Evolutionary conservation across 176 grass and related monocot genomes (phyloP).

Genomic region (Hordeum vulgare): DNA sequence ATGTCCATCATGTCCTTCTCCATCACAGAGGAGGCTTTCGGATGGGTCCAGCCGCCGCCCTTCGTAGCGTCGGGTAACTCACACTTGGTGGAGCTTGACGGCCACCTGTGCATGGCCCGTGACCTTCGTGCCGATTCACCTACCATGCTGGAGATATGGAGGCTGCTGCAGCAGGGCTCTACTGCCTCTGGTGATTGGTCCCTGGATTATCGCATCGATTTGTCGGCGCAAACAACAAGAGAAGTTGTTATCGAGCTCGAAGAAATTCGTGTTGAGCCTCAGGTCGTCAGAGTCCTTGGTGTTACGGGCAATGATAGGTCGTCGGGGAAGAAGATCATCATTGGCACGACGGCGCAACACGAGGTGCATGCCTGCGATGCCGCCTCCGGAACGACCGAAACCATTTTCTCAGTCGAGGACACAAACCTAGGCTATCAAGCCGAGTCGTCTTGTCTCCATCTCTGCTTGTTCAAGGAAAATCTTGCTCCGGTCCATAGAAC

Average conservation of each 20-base stretch:
- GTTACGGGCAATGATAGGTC: not conserved
- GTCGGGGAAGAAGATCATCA: conserved; percentile 4
- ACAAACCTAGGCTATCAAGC: not conserved
- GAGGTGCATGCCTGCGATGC: not conserved
- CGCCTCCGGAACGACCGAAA: not conserved
- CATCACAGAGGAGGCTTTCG: not conserved
- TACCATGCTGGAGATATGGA: not conserved
- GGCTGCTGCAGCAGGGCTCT: not conserved
- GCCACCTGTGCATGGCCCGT: not conserved
- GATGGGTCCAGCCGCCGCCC: not conserved
- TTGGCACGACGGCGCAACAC: not conserved
- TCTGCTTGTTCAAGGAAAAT: not conserved
- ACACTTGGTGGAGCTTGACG: not conserved
- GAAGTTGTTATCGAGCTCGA: not conserved
- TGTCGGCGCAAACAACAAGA: not conserved
- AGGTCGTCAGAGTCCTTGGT: not conserved
- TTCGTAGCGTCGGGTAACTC: not conserved
- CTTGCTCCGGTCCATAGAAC: conserved; percentile 8
- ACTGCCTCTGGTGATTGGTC: not conserved
- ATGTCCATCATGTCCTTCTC: not conserved
- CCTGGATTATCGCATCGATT: not conserved
- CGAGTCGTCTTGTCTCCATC: not conserved
- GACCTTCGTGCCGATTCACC: not conserved
- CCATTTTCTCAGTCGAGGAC: not conserved
- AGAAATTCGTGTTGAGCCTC: not conserved